A percentile compares a stretch with the other conserved stretches of the same genome.
phyloP scores from a whole-genome alignment of 2,329 filamentous ascomycete genomes.

The Pestalotiopsis sp. region DNA sequence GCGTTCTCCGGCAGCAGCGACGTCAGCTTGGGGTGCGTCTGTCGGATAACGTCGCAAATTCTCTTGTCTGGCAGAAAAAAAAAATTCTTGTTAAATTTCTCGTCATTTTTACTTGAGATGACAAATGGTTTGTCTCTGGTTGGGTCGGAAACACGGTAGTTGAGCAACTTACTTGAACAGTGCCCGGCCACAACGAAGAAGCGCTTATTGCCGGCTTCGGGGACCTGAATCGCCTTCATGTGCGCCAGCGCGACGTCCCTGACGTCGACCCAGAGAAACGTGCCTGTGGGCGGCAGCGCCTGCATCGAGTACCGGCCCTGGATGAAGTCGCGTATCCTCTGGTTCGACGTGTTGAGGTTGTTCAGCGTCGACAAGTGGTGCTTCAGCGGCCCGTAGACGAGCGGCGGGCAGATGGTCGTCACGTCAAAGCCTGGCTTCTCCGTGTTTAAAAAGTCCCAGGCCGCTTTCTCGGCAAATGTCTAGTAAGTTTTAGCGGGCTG shows the following conservation, averaged over 20 bases:
- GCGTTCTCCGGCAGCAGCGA: background rate
- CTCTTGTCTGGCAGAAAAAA: background rate
- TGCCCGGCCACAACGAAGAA: conserved; percentile 27
- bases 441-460: conserved; percentile 30
- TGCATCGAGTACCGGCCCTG: conserved; percentile 26
- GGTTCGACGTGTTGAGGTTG: conserved; percentile 26
- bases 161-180: conserved; percentile 15
- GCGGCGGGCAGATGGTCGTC: conserved; percentile 26
- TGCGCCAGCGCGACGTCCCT: conserved; percentile 32
- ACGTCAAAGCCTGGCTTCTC: conserved; percentile 28
- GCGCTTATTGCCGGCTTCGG: conserved; percentile 26
- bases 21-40: conserved; percentile 3
- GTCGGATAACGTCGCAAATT: conserved; percentile 4
- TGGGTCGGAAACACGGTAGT: background rate
- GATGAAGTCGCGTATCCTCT: conserved; percentile 31
- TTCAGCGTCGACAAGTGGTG: conserved; percentile 18
- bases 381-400: conserved; percentile 28
- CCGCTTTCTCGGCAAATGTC: conserved; percentile 28
- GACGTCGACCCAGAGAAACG: conserved; percentile 27
- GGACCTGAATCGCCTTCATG: conserved; percentile 22
- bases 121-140: background rate
- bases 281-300: conserved; percentile 19
- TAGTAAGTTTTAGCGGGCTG: conserved; percentile 15
- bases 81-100: background rate
- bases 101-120: background rate